Evolutionary conservation across 768 basidiomycete genomes (phyloP), one percentile per base, ranked within the genome.

Genomic region (Guyanaporus albipodus): DNA sequence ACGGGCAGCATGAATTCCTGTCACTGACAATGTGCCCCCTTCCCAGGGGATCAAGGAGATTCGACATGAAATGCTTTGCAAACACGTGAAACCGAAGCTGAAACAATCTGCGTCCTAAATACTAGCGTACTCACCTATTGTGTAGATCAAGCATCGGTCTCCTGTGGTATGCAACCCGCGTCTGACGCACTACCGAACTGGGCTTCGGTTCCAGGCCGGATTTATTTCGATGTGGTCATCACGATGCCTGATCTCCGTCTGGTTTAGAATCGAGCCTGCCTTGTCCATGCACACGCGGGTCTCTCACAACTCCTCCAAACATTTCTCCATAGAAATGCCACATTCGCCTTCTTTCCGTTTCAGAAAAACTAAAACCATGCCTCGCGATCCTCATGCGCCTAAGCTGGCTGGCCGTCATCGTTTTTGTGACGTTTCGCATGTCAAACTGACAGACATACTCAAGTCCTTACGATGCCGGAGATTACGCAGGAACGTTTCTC

Each of bases 401-500:
- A 61, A 53, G 35, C 22, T 24, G 22, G 42, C 45, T 0, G 17
- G 43, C 29, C 41, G 45, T 22, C 49, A 38, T 36, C 53, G 53
- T 22, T 40, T 58, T 42, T 40, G 46, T n/a, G 59, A 61, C 24
- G 47, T 49, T 22, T 44, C 61, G 6, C 51, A 48, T 21, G 42
- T 50, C 6, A 62, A 56, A 49, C 34, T 63, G 10, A 45, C 29
- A 9, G 47, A 53, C 8, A 46, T 63, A 24, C 44, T 62, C 56
- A 58, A 58, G 41, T 55, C 53, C 28, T 42, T 63, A 37, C 53
- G 59, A 22, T 42, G 31, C 22, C 35, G 48, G 26, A 43, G 46
- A 43, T 35, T 53, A 35, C 47, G 40, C 33, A 47, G 32, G 34
- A 29, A 46, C 3, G 28, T 28, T 36, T 42, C 52, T 23, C 52